Percentiles rank a stretch among this genome's conserved stretches.
These are phyloP conservation scores for Phytophthora hibernalis DNA, from an alignment of 352 stramenopile genomes.

Conservation along the genomic window DNA sequence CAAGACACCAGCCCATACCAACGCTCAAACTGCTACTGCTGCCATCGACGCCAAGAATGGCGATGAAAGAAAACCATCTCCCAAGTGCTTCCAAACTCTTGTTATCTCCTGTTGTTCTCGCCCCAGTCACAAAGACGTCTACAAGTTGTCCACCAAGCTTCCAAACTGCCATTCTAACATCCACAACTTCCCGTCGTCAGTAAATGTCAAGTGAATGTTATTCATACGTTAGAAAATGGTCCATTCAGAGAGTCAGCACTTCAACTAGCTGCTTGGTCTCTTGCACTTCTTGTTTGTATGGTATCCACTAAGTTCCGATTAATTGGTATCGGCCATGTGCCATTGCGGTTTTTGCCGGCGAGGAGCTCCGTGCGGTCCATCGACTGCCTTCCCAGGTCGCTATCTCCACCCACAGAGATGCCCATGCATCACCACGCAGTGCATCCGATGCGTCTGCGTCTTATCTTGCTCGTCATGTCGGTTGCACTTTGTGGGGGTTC, in stretches of 20 bases:
- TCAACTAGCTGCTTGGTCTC: neutral
- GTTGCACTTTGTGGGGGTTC: constrained; percentile 12
- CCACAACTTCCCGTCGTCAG: neutral
- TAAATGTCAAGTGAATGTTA: too few relatives aligned
- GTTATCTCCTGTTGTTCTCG: neutral
- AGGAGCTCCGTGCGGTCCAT: constrained; percentile 11
- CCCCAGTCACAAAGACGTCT: neutral
- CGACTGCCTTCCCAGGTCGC: constrained; percentile 6
- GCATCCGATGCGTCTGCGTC: constrained; percentile 20
- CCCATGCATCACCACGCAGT: constrained; percentile 4
- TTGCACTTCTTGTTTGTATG: constrained; percentile 4
- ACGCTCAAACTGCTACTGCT: neutral
- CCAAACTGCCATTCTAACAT: neutral
- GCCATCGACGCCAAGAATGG: neutral
- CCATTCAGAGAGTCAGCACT: constrained; percentile 19
- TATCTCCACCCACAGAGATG: constrained; percentile 12
- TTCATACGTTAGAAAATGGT: too few relatives aligned
- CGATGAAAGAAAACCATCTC: neutral
- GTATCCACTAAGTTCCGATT: constrained; percentile 24
- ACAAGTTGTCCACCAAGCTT: neutral
- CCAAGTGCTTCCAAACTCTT: neutral
- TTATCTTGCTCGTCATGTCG: constrained; percentile 19
- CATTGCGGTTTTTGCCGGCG: constrained; percentile 12
- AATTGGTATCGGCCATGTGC: neutral
- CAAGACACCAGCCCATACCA: neutral